Conservation (phyloP, 2,329 filamentous ascomycete genomes). For the Penicillium sp. region DNA sequence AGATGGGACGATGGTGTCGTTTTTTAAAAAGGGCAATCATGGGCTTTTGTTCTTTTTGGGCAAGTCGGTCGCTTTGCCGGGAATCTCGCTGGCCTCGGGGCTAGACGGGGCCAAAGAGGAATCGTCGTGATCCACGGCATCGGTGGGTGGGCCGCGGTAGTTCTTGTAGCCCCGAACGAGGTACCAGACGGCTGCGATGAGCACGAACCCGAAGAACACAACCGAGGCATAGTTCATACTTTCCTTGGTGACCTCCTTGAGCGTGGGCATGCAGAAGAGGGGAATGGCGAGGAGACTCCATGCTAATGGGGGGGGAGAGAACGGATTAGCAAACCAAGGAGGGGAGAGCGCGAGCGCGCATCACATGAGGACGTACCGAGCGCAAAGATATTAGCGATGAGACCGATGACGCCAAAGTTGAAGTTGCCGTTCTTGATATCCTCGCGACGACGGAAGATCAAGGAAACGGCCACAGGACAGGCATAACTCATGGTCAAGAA, state of each 20-base stretch:
- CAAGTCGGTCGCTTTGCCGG: constrained; percentile 5
- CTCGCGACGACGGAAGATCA: constrained; percentile 59
- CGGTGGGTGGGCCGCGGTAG: constrained; percentile 33
- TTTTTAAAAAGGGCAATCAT: background rate
- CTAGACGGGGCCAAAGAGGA: constrained; percentile 4
- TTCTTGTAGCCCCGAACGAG: constrained; percentile 68
- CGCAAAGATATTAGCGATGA: constrained; percentile 64
- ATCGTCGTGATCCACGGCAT: constrained; percentile 25
- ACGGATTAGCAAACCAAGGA: constrained; percentile 9
- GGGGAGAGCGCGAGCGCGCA: background rate
- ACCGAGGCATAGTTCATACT: constrained; percentile 74
- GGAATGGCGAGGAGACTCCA: constrained; percentile 71
- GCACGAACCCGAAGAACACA: constrained; percentile 68
- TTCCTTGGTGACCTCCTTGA: constrained; percentile 59
- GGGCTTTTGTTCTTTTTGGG: constrained; percentile 8
- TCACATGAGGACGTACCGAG: constrained; percentile 52
- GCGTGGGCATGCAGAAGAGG: constrained; percentile 61
- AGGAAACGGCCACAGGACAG: constrained; percentile 64
- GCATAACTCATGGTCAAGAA: constrained; percentile 72
- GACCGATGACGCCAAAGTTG: constrained; percentile 63
- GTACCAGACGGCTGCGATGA: constrained; percentile 67
- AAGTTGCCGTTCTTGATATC: constrained; percentile 49
- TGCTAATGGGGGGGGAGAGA: constrained; percentile 9
- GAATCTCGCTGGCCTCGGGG: constrained; percentile 11
- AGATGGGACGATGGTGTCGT: background rate